A percentile compares a stretch with the other conserved stretches of the same genome.
phyloP scores from a whole-genome alignment of 495 filamentous ascomycete genomes.

The Opeltia flavorubescens region DNA sequence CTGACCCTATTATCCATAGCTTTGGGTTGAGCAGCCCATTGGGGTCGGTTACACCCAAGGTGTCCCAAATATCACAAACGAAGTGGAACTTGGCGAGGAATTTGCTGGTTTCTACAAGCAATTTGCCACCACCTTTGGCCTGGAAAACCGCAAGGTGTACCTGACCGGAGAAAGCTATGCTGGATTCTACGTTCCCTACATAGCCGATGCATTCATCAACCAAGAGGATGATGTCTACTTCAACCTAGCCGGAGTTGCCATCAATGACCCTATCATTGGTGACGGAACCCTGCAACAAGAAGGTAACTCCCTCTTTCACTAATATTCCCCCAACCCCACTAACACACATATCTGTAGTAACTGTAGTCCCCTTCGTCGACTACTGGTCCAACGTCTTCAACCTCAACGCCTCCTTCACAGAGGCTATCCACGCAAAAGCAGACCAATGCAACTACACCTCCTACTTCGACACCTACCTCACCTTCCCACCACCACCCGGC shows the following conservation, averaged over 20 bases:
- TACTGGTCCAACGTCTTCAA: constrained; percentile 40
- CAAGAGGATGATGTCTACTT: constrained; percentile 34
- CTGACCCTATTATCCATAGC: no score
- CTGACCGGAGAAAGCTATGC: constrained; percentile 50
- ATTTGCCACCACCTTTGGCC: constrained; percentile 43
- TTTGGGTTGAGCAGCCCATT: constrained; percentile 49
- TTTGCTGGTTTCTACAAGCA: constrained; percentile 54
- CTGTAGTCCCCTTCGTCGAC: constrained; percentile 34
- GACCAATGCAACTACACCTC: constrained; percentile 41
- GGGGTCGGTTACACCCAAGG: constrained; percentile 44
- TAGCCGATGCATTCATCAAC: constrained; percentile 37
- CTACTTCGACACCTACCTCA: constrained; percentile 40
- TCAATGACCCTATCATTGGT: constrained; percentile 18
- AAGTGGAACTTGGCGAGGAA: constrained; percentile 42
- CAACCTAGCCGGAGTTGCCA: constrained; percentile 26
- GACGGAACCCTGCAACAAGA: constrained; percentile 13
- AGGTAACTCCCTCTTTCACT: constrained; percentile 19
- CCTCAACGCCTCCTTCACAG: constrained; percentile 39
- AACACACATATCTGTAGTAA: constrained; percentile 28
- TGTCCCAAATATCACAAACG: constrained; percentile 34
- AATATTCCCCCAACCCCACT: constrained; percentile 26
- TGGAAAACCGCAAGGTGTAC: constrained; percentile 47
- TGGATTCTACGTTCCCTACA: constrained; percentile 41
- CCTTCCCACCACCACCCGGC: constrained; percentile 37
- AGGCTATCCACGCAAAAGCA: constrained; percentile 27